Base-by-base conservation (phyloP, 257 asterid genomes). In the Gentiana macrophylla region DNA sequence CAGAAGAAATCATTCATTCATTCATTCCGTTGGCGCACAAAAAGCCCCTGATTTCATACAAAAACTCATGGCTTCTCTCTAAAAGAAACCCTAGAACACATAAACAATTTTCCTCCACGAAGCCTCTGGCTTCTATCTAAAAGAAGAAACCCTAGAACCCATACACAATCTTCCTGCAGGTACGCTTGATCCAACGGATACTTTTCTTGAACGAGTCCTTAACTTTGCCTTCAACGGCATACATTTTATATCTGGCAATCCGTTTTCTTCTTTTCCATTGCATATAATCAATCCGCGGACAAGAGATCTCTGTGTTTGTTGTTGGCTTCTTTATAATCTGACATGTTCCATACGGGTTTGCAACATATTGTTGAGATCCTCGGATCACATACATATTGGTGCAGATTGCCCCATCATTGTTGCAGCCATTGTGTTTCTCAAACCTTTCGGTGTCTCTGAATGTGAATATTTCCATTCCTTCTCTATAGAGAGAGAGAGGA, bases 211-310 rank as follows among this genome's bases (percentile, higher is more conserved):
- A 63, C 24, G 79, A 75, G 32, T 54, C 64, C 79, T 85, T 88
- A 35, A 83, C 64, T 67, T 85, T 79, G 24, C 91, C 86, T 71
- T 88, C 94, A 5, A 79, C 66, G 2, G 94, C 68, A 63, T 82
- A 88, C 47, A 74, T 35, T 45, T 83, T 85, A 67, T 88, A 88
- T 55, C 67, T 74, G 34, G 79, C 77, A 3, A 84, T 67, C 64
- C 97, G 80, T 61, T 67, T 88, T 61, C 65, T 79, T 35, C 91
- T 75, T 38, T 79, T 79, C 24, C 80, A 6, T 74, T 88, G 66
- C 24, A 61, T 61, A 4, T 35, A 37, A 50, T 52, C 62, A 5
- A 32, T 35, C 71, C 67, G 65, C 2, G 53, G 12, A 1, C 43
- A n/a, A 6, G 56, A 24, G 1, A 13, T 2, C 0, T 15, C 32